Percentiles rank a stretch among this genome's conserved stretches.
Conservation (phyloP, 2,329 filamentous ascomycete species). For the Alternaria alternata region DNA sequence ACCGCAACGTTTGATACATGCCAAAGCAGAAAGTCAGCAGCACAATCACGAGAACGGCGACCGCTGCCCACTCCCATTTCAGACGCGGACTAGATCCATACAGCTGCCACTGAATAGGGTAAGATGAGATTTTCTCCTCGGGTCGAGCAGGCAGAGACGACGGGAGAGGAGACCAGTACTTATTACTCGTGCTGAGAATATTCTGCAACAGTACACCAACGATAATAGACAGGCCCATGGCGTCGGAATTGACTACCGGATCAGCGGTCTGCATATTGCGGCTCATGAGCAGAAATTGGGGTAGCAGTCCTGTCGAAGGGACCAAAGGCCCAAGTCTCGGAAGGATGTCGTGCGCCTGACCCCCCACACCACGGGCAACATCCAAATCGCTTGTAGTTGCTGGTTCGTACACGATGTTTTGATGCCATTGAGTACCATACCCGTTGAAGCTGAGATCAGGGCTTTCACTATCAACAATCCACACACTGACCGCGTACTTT, state of each 20-base stretch:
- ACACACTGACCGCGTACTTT: conserved; percentile 5
- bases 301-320: background rate
- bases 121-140: conserved; percentile 1
- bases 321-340: background rate
- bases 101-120: conserved; percentile 18
- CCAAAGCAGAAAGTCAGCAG: background rate
- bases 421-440: background rate
- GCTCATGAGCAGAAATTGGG: conserved; percentile 6
- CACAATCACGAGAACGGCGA: conserved; percentile 5
- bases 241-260: conserved; percentile 1
- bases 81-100: conserved; percentile 11
- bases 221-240: conserved; percentile 6
- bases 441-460: background rate
- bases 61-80: conserved; percentile 8
- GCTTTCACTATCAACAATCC: conserved; percentile 2
- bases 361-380: background rate
- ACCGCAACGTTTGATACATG: background rate
- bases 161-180: conserved; percentile 8
- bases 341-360: background rate
- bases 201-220: conserved; percentile 8
- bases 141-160: background rate
- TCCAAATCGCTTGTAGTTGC: background rate
- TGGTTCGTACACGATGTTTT: background rate
- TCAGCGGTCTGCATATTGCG: conserved; percentile 1
- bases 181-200: conserved; percentile 10